Base-by-base conservation (phyloP, 2,329 filamentous ascomycete species). In the Fusarium tricinctum region DNA sequence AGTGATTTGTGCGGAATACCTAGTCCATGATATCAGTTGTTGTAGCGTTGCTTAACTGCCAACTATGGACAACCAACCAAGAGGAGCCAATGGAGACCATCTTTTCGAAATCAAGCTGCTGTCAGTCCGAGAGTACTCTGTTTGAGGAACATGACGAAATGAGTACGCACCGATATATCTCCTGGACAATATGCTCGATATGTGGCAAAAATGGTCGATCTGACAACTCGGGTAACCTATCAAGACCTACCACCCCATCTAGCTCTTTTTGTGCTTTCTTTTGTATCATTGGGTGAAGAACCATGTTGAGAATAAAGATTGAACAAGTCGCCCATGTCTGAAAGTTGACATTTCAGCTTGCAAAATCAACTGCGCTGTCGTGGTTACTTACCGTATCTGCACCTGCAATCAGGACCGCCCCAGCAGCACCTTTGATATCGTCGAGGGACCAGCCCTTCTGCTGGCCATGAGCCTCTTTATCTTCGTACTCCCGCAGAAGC, bases 1-100 rank as follows among this genome's bases (percentile, higher is more conserved):
- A 83, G 79, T 14, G 85, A 81, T 61, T 79, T 83, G 74, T 89
- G 87, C 12, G 87, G 87, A 51, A 89, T 85, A 7, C 75, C 75
- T 75, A 45, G 39, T 43, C 23, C 33, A 39, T 28, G 46, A 73
- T 44, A 73, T 56, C 44, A 48, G 49, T 20, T 15, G n/a, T 49
- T 56, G n/a, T 57, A 49, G 46, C 48, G 45, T 59, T 43, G 9
- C 44, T 32, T 42, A 22, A 30, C 19, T 35, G 10, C 19, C 42
- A 47, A 8, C 40, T 19, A 33, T 33, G 30, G 15, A 39, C 53
- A 42, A 47, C 68, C 65, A 59, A 75, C 83, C 84, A 13, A 85
- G 75, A 13, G 84, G 83, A 44, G 80, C 81, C 17, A 85, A 71
- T 6, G 83, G 83, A 19, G 78, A 75, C 77, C 79, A 82, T 45